These are phyloP conservation scores for Synchytrium microbalum DNA, from an alignment of 371 early-diverging fungal species.

Conservation along the genomic window DNA sequence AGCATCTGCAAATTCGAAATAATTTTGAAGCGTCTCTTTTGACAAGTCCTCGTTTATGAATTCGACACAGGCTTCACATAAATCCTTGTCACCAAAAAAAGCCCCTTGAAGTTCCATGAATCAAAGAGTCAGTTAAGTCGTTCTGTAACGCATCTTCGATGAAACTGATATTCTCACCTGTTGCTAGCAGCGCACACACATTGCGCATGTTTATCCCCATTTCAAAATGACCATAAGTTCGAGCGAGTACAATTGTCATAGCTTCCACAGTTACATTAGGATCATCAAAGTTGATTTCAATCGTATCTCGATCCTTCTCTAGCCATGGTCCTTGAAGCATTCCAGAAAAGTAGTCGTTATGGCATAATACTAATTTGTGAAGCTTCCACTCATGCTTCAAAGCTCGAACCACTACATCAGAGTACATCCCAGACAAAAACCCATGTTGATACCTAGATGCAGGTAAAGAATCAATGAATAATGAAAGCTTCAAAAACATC, in stretches of 20 bases:
- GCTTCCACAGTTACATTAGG: constrained; percentile 51
- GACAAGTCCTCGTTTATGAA: constrained; percentile 38
- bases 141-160: constrained; percentile 5
- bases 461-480: no score
- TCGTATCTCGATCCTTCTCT: constrained; percentile 8
- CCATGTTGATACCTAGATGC: constrained; percentile 22
- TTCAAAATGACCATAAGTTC: constrained; percentile 27
- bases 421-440: constrained; percentile 19
- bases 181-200: constrained; percentile 14
- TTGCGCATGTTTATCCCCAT: constrained; percentile 13
- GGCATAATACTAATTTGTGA: constrained; percentile 26
- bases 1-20: constrained; percentile 48
- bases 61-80: constrained; percentile 44
- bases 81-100: constrained; percentile 47
- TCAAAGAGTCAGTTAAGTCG: constrained; percentile 34
- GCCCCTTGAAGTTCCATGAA: constrained; percentile 51
- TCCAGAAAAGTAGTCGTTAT: constrained; percentile 28
- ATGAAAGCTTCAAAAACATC: no score
- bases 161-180: no score
- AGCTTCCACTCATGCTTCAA: constrained; percentile 24
- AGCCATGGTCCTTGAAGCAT: constrained; percentile 24
- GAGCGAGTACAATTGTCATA: constrained; percentile 46
- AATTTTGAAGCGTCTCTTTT: constrained; percentile 41
- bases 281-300: constrained; percentile 43
- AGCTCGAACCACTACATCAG: constrained; percentile 24